Conservation (phyloP, 805 yeast genomes). For the Saturnispora saitoi region DNA sequence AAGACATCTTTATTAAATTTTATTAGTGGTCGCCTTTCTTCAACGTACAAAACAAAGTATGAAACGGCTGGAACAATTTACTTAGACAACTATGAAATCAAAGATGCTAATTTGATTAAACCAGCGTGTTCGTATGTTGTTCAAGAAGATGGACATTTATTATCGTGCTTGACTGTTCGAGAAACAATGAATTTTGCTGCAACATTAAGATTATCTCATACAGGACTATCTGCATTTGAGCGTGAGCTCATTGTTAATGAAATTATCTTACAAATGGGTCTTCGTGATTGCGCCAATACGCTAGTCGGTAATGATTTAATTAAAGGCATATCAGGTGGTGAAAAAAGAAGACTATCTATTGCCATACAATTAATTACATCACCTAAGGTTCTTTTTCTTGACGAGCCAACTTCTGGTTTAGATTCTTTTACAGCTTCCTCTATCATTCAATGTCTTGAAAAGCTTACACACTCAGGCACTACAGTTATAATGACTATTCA, state of each 20-base stretch:
- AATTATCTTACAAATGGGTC: constrained; percentile 59
- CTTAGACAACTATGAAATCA: constrained; percentile 31
- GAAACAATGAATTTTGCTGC: constrained; percentile 75
- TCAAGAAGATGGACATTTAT: constrained; percentile 68
- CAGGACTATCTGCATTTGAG: constrained; percentile 29
- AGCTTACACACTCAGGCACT: constrained; percentile 46
- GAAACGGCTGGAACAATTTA: constrained; percentile 34
- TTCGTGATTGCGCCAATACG: constrained; percentile 65
- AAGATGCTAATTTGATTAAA: constrained; percentile 25
- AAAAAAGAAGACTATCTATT: constrained; percentile 74
- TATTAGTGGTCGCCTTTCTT: constrained; percentile 49
- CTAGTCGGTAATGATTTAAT: constrained; percentile 51
- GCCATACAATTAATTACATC: constrained; percentile 68
- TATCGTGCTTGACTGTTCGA: constrained; percentile 64
- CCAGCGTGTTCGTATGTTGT: constrained; percentile 65
- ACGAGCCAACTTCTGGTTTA: constrained; percentile 86
- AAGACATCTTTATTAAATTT: constrained; percentile 60
- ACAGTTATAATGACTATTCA: constrained; percentile 74
- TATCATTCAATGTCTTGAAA: constrained; percentile 50
- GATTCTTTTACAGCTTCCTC: constrained; percentile 73
- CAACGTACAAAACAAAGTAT: constrained; percentile 24
- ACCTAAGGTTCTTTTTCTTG: constrained; percentile 64
- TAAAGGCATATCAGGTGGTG: constrained; percentile 71
- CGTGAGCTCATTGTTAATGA: constrained; percentile 42
- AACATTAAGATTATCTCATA: constrained; percentile 46